Percentiles rank a stretch among this genome's conserved stretches.
Conservation (phyloP, 495 filamentous ascomycete species). For the Chaetomium cochliodes region DNA sequence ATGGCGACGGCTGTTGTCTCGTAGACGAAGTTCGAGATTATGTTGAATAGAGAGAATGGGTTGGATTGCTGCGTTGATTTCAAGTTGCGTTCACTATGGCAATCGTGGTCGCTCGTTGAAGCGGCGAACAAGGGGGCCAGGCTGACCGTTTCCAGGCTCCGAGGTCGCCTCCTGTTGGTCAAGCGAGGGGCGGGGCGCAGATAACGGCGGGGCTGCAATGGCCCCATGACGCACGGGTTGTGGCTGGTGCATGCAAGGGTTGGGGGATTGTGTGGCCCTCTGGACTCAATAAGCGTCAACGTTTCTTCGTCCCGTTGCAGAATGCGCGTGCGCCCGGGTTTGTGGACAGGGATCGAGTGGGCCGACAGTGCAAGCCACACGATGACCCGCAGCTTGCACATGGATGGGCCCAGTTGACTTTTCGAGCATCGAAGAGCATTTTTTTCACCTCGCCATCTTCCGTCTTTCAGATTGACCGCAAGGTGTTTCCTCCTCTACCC, state of each 20-base stretch:
- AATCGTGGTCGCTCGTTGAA: background rate
- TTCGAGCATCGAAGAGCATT: conserved; percentile 26
- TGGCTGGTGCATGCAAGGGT: conserved; percentile 21
- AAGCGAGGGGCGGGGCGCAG: conserved; percentile 6
- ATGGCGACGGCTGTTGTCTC: conserved; percentile 33
- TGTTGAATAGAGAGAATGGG: background rate
- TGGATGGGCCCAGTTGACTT: conserved; percentile 27
- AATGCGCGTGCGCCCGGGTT: conserved; percentile 5
- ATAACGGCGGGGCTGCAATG: conserved; percentile 1
- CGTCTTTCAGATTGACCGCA: conserved; percentile 7
- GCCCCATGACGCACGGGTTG: conserved; percentile 27
- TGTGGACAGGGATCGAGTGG: conserved; percentile 10
- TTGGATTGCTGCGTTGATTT: background rate
- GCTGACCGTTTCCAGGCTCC: background rate
- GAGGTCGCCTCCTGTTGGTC: conserved; percentile 9
- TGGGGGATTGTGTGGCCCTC: background rate
- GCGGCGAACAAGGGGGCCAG: background rate
- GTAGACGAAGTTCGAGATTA: background rate
- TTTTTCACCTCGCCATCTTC: conserved; percentile 18
- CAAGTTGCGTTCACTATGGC: background rate
- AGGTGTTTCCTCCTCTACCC: conserved; percentile 10
- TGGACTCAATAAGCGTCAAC: background rate
- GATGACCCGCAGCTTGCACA: conserved; percentile 17
- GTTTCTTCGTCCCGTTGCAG: background rate
- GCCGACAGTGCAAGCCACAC: conserved; percentile 22